Evolutionary conservation across 2,329 filamentous ascomycete species (phyloP), one percentile per base, ranked within the genome.

Genomic region (Knoxdaviesia proteae): DNA sequence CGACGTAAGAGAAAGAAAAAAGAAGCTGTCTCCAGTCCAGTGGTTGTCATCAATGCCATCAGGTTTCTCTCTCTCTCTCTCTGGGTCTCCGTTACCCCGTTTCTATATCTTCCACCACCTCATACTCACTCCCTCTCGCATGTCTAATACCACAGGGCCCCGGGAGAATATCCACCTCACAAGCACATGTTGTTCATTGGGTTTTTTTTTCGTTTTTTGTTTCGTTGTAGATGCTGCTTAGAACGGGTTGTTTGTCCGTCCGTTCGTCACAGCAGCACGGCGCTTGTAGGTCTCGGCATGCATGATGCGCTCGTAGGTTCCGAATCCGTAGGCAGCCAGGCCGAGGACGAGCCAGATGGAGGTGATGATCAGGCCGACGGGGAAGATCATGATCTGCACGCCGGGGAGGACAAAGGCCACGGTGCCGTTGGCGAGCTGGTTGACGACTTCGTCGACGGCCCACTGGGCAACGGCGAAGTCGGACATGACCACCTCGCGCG

Each of bases 381-480:
- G 80, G 57, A 81, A 77, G 46, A 84, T 71, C 51, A 80, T 64
- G 43, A 84, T 65, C 46, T 71, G 67, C 36, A 73, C 67, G 38
- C 80, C 80, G 0, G 80, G 80, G 1, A 86, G 61, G 9, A 82
- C 64, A 49, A 84, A 84, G 1, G 77, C 72, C 7, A 69, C 63
- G 9, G 65, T 69, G 48, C 66, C 65, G 51, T 70, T 69, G 41
- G 52, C 51, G 30, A 75, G 58, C 4, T 55, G 58, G 0, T 53
- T 56, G 0, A 67, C 55, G 20, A 68, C 59, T 4, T 63, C 55
- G 45, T 68, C 58, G 11, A 74, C 68, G 34, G 68, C 65, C 11
- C 63, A 56, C 47, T 66, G 59, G 30, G 71, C 71, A 40, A 60
- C 49, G 38, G 60, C 55, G 35, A 67, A 61, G 41, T 64, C 59